Percentiles rank a stretch among this genome's conserved stretches.
phyloP scores from a whole-genome alignment of 2,329 filamentous ascomycete species.

The Ophiostoma himal-ulmi region DNA sequence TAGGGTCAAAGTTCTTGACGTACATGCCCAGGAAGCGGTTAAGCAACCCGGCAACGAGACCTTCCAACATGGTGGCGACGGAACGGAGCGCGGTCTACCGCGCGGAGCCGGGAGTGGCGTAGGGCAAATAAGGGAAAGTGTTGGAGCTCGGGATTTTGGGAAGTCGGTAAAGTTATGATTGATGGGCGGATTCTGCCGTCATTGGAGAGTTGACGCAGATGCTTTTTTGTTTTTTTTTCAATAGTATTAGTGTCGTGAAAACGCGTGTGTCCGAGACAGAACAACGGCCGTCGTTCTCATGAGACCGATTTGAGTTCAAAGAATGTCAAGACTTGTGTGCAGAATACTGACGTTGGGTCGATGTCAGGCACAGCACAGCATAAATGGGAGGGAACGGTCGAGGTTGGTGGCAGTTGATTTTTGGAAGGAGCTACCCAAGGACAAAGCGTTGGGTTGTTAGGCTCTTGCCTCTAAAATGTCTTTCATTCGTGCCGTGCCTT shows the following conservation, averaged over 20 bases:
- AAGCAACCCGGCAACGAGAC: slow-evolving; percentile 90
- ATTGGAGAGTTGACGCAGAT: background rate
- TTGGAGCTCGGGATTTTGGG: background rate
- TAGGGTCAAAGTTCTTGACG: slow-evolving; percentile 97
- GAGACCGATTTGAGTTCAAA: background rate
- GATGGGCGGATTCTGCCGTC: slow-evolving; percentile 4
- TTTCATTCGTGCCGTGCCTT: slow-evolving; percentile 8
- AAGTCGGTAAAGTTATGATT: background rate
- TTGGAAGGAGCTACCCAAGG: slow-evolving; percentile 13
- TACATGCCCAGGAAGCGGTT: slow-evolving; percentile 99
- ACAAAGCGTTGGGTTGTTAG: slow-evolving; percentile 15
- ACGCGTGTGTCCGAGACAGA: background rate
- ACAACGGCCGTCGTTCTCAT: background rate
- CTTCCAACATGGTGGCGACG: slow-evolving; percentile 82
- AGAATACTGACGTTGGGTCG: background rate
- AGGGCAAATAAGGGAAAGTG: background rate
- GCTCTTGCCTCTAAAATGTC: background rate
- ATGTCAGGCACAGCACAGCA: slow-evolving; percentile 11
- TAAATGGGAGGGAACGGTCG: background rate
- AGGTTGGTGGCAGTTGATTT: background rate
- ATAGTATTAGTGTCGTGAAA: background rate
- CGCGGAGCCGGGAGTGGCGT: background rate
- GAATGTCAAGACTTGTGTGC: background rate
- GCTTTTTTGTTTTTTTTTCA: no score
- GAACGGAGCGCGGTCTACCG: slow-evolving; percentile 7